phyloP scores from a whole-genome alignment of 331 rosid species.

The Dryas integrifolia region DNA sequence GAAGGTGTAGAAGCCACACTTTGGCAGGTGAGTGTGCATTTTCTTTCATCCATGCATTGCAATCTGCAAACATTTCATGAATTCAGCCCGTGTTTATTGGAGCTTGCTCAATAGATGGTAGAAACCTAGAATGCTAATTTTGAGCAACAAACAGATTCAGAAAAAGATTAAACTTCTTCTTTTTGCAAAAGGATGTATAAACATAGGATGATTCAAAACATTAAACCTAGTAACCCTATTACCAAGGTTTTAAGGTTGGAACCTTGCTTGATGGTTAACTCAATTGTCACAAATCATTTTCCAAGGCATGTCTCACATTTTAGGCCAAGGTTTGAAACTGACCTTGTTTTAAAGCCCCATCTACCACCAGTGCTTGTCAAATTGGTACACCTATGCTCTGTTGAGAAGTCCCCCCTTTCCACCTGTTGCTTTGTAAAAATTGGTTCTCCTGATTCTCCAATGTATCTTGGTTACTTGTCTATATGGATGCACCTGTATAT shows the following conservation, averaged over 20 bases:
- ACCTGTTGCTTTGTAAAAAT: background rate
- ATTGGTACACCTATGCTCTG: background rate
- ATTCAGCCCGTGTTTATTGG: background rate
- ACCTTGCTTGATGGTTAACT: background rate
- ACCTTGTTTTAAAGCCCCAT: background rate
- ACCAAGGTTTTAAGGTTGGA: background rate
- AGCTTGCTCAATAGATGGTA: background rate
- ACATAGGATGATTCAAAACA: background rate
- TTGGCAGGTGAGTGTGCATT: conserved; percentile 68
- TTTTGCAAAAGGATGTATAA: background rate
- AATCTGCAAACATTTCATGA: background rate
- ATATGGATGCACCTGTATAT: background rate
- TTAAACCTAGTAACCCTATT: background rate
- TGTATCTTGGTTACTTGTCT: conserved; percentile 3
- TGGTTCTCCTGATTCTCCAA: conserved; percentile 2
- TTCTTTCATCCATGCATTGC: conserved; percentile 3
- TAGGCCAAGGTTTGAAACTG: background rate
- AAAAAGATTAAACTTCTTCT: background rate
- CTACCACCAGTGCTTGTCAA: background rate
- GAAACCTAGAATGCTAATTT: background rate
- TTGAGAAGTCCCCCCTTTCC: background rate
- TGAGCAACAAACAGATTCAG: background rate
- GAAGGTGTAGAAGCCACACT: conserved; percentile 89
- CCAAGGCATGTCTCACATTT: background rate
- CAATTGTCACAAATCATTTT: background rate